Evolutionary conservation across 1,139 yeast genomes (phyloP).

Genomic region (Pichia terricola): DNA sequence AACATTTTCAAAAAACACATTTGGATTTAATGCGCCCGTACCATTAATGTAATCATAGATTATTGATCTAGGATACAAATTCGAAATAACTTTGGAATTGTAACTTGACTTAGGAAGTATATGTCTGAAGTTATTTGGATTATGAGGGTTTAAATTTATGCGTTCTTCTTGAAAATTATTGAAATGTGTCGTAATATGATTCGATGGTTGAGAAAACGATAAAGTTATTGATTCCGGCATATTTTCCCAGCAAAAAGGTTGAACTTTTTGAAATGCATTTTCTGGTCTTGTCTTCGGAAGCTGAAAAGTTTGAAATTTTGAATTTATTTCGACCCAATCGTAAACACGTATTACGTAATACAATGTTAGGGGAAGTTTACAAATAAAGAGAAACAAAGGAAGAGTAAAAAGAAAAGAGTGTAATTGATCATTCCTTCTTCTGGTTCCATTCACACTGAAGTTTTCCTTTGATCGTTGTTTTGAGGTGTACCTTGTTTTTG

Average conservation of each 20-base stretch:
- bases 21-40: conserved; percentile 48
- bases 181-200: conserved; percentile 67
- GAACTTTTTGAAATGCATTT: neutral
- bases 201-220: conserved; percentile 63
- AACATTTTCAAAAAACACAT: conserved; percentile 33
- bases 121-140: conserved; percentile 1
- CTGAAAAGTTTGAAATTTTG: too few species aligned
- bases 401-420: too few species aligned
- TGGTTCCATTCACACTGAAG: too few species aligned
- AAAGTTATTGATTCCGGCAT: conserved; percentile 34
- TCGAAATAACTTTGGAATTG: conserved; percentile 18
- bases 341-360: too few species aligned
- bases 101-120: conserved; percentile 5
- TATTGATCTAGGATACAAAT: conserved; percentile 69
- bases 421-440: too few species aligned
- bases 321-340: too few species aligned
- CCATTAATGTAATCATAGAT: conserved; percentile 71
- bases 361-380: too few species aligned
- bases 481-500: too few species aligned
- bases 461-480: too few species aligned
- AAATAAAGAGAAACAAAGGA: too few species aligned
- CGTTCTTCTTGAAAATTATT: conserved; percentile 71
- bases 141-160: conserved; percentile 35
- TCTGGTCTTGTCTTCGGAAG: too few species aligned
- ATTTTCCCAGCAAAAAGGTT: neutral